Conservation (phyloP, 148 eudicot genomes). For the Camellia sinensis region DNA sequence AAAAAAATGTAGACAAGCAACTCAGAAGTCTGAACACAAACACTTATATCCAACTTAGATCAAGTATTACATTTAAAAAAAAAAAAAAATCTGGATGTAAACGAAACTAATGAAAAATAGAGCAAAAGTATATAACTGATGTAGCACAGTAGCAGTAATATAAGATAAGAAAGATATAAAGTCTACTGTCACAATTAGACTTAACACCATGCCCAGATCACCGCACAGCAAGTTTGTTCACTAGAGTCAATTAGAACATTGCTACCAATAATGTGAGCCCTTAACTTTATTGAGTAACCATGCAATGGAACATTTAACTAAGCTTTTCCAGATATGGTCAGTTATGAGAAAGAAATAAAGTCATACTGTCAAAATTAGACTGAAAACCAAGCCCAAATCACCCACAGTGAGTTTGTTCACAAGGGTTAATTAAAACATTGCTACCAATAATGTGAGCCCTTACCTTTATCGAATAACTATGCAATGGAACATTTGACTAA, state of each 20-base stretch:
- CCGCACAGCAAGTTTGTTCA: not conserved
- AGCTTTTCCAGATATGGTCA: too few relatives aligned
- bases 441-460: not conserved
- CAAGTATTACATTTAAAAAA: not conserved
- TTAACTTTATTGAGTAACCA: not conserved
- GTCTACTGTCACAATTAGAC: not conserved
- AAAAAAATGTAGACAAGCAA: not conserved
- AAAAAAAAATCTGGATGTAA: not conserved
- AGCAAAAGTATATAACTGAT: too few relatives aligned
- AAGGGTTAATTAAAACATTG: not conserved
- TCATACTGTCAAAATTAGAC: too few relatives aligned
- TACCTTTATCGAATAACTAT: not conserved
- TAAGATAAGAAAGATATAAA: too few relatives aligned
- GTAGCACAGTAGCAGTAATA: too few relatives aligned
- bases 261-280: not conserved
- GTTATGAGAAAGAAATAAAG: too few relatives aligned
- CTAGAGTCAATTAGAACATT: not conserved
- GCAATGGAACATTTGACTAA: not conserved
- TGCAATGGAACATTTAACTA: not conserved
- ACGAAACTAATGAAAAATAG: not conserved
- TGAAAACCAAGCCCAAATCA: not conserved
- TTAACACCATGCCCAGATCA: not conserved
- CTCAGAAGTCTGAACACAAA: not conserved
- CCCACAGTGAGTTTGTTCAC: not conserved
- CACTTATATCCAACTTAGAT: not conserved